Evolutionary conservation across 345 rosid species (phyloP).

Genomic region (Eucalyptus albens): DNA sequence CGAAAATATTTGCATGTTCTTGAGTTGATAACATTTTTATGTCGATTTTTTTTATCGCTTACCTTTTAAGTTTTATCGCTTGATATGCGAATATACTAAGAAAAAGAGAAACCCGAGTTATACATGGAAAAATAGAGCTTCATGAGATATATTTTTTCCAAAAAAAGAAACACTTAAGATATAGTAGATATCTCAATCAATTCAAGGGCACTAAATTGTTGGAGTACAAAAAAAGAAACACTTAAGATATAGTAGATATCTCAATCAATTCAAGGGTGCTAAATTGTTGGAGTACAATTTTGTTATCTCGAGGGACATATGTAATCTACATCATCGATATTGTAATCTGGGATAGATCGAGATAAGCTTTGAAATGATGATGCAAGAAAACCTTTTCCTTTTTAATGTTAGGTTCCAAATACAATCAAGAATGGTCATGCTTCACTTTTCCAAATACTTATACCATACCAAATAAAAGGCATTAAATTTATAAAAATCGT

Average conservation of each 20-base stretch:
- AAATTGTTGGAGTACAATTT: neutral
- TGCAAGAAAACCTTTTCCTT: neutral
- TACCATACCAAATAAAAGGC: neutral
- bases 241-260: no score
- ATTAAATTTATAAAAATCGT: neutral
- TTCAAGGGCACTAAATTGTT: no score
- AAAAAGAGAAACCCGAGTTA: neutral
- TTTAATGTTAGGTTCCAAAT: neutral
- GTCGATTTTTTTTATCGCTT: neutral
- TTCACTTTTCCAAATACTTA: neutral
- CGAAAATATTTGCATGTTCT: neutral
- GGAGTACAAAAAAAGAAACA: no score
- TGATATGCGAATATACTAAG: neutral
- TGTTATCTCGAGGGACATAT: neutral
- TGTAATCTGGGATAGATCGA: neutral
- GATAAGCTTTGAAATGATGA: neutral
- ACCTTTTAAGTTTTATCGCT: fast-evolving
- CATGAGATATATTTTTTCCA: neutral
- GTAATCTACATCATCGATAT: fast-evolving
- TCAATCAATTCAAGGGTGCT: no score
- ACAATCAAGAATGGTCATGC: neutral
- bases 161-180: no score
- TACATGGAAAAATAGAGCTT: neutral
- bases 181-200: no score
- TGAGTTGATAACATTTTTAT: fast-evolving